Base-by-base conservation (phyloP, 139 green algal genomes). In the Micractinium conductrix region DNA sequence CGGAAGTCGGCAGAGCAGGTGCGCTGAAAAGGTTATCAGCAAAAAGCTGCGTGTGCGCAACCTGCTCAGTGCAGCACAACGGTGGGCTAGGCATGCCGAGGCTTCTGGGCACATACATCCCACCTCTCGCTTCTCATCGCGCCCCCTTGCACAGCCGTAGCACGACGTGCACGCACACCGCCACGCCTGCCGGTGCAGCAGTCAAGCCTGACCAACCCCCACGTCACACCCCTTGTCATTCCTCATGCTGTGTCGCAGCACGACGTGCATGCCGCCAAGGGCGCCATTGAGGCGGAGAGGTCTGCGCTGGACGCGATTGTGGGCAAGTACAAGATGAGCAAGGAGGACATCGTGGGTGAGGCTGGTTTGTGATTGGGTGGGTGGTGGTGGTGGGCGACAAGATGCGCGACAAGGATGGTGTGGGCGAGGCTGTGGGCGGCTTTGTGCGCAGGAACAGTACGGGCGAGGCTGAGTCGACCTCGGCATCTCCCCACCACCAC, bases 321-420 rank as follows among this genome's bases (percentile, higher is more conserved):
- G 10, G 74, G 84, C 48, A 84, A 86, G 58, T 83, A 82, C 76
- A 91, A 91, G 30, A 7, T 91, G 33, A 82, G 35, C 33, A 73
- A 85, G 7, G 80, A 78, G n/a, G 79, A 89, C 45, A 60, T 86
- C 9, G 30, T 85, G n/a, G 72, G 83, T 83, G n/a, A 83, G 72
- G 28, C 37, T 43, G 0, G 50, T 45, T 69, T 17, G 16, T 12
- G 50, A 7, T 53, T 48, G 4, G 12, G 30, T 45, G 17, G 14
- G 71, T 33, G n/a, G 71, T 60, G 38, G 9, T 14, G 9, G 43
- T 38, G 43, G 4, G 19, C 16, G 21, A 28, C 62, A 14, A 28
- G 16, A 70, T 35, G 62, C 16, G 3, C 16, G 4, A 30, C 26
- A 38, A 10, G 6, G 2, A 35, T 12, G 2, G 62, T 70, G 62